Percentiles rank a stretch among this genome's conserved stretches.
phyloP scores from a whole-genome alignment of 2,329 filamentous ascomycete genomes.

The Neopestalotiopsis clavispora region DNA sequence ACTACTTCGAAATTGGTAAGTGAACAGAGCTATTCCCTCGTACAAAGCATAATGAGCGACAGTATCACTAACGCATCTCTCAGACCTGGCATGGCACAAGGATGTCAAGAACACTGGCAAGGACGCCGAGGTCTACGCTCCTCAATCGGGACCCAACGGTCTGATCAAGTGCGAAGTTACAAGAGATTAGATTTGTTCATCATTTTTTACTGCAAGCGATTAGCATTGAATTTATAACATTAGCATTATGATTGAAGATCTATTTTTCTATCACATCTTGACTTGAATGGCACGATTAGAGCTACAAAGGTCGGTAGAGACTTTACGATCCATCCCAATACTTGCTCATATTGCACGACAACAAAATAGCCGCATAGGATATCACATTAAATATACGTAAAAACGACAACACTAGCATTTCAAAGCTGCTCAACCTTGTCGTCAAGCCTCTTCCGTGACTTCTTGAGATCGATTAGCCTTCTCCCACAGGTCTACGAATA shows the following conservation, averaged over 20 bases:
- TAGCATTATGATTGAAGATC: not conserved
- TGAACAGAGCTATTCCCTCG: slow-evolving; percentile 24
- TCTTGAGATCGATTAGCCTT: too few species aligned
- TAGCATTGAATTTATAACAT: slow-evolving; percentile 5
- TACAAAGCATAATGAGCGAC: not conserved
- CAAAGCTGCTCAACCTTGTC: too few species aligned
- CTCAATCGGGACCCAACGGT: slow-evolving; percentile 91
- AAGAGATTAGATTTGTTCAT: slow-evolving; percentile 43
- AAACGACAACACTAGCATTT: too few species aligned
- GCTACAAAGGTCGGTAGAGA: too few species aligned
- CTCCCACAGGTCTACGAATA: too few species aligned
- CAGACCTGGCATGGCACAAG: slow-evolving; percentile 97
- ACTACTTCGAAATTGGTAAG: slow-evolving; percentile 95
- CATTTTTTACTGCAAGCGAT: not conserved
- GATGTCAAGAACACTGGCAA: slow-evolving; percentile 92
- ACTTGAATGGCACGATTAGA: not conserved
- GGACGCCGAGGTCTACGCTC: slow-evolving; percentile 93
- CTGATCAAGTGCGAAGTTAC: slow-evolving; percentile 93
- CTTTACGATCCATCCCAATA: too few species aligned
- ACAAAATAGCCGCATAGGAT: too few species aligned
- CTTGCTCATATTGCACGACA: too few species aligned
- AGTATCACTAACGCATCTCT: slow-evolving; percentile 6
- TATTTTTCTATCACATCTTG: not conserved
- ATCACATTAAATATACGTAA: too few species aligned
- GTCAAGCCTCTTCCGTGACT: too few species aligned